Percentiles rank a stretch among this genome's conserved stretches.
Conservation (phyloP, 2,329 filamentous ascomycete genomes). For the Falciphora oryzae region DNA sequence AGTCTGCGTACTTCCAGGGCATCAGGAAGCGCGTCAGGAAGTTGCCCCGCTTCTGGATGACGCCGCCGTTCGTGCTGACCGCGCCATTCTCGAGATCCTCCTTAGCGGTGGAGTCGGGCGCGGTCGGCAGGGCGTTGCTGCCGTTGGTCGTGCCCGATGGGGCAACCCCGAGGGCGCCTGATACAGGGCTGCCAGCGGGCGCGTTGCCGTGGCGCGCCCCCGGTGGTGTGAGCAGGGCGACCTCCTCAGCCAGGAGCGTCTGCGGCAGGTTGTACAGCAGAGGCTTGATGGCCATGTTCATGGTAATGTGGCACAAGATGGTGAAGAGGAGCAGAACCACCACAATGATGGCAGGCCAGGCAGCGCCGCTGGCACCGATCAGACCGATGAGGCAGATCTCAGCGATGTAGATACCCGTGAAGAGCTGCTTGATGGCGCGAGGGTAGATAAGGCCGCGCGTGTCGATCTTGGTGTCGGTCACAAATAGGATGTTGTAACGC, state of each 20-base stretch:
- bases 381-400: constrained; percentile 78
- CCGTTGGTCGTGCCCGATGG: constrained; percentile 15
- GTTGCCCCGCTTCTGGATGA: constrained; percentile 42
- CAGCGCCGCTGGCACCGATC: constrained; percentile 61
- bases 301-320: constrained; percentile 65
- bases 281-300: constrained; percentile 69
- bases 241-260: constrained; percentile 51
- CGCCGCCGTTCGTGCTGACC: constrained; percentile 11
- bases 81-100: constrained; percentile 14
- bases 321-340: constrained; percentile 70
- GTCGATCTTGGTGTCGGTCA: constrained; percentile 73
- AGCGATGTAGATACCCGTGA: constrained; percentile 74
- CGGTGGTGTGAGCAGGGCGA: constrained; percentile 18
- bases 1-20: constrained; percentile 72
- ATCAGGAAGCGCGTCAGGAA: constrained; percentile 65
- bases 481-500: constrained; percentile 82
- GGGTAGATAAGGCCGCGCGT: constrained; percentile 91
- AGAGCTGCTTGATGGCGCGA: constrained; percentile 80
- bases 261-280: constrained; percentile 75
- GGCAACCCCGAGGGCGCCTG: constrained; percentile 13
- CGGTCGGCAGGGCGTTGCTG: constrained; percentile 15
- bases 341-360: constrained; percentile 70
- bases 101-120: neutral
- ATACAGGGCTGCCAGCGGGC: constrained; percentile 8
- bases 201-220: constrained; percentile 19